Evolutionary conservation across 371 early-diverging fungal genomes (phyloP), one percentile per base, ranked within the genome.

Genomic region (Mortierella sp.): DNA sequence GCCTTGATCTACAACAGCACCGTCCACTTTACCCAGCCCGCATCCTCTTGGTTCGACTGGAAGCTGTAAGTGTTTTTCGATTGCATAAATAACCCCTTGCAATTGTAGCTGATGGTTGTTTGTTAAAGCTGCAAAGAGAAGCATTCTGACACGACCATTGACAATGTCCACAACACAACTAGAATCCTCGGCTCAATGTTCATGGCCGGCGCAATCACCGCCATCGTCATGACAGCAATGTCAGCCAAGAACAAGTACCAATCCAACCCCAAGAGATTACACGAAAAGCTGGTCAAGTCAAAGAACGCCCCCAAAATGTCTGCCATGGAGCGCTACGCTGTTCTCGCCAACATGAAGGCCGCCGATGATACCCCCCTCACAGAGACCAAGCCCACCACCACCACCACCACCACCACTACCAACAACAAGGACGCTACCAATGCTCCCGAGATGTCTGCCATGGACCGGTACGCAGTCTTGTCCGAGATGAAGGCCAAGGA

Each of bases 1-100:
- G 74, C 46, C 21, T n/a, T 74, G 37, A 46, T 74, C 64, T 74
- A 48, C 61, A 74, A 74, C 74, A 57, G 74, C 34, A 74, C 74
- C 31, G 74, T 74, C 61, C 55, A 59, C 50, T 74, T 74, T 28
- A 44, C 61, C 46, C 59, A 74, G 48, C 74, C 74, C 46, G 74
- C 59, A 31, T 46, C 28, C 9, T 55, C 59, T 5, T 59, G 55
- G 59, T 24, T 74, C 37, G 74, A 74, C 31, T n/a, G 40, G 26
- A 55, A 74, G 50, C 26, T 74, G 72, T 71, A 71, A 71, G 72
- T 26, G 28, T 0, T n/a, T n/a, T n/a, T n/a, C n/a, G n/a, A n/a
- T n/a, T n/a, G n/a, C n/a, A n/a, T n/a, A n/a, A n/a, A n/a, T n/a
- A n/a, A n/a, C n/a, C n/a, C n/a, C n/a, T n/a, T n/a, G n/a, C n/a